Base-by-base conservation (phyloP, 768 basidiomycete species). In the Lanmaoa pseudosensibilis region DNA sequence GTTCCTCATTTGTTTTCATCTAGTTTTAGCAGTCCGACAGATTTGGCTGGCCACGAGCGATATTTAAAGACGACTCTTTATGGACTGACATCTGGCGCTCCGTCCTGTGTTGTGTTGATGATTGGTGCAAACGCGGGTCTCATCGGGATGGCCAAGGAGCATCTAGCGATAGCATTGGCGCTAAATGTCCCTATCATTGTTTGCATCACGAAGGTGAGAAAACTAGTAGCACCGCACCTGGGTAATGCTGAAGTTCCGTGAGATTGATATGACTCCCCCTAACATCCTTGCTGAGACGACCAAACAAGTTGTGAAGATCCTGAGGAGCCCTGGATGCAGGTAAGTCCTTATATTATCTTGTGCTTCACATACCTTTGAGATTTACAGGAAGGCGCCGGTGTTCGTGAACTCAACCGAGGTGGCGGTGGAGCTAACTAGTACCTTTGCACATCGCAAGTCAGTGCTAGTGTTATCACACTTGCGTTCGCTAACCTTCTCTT, bases 201-300 rank as follows among this genome's bases (percentile, higher is more conserved):
- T 43, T 94, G 93, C 70, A 88, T 98, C 55, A 98, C 96, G 4
- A 98, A 98, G 82, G 92, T 90, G 57, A 45, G 70, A 37, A 32
- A 36, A 6, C 13, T 27, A 45, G 41, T 19, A 23, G 16, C 37
- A 54, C 40, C n/a, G 37, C 41, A 12, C 49, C 45, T 21, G 13
- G 16, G 54, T 54, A 52, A 46, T 44, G 39, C 46, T 58, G n/a
- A 58, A 37, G 7, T 50, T 34, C 21, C 25, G 6, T 19, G 32
- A 65, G 93, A 90, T 97, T 65, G 97, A 98, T 70, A 98, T 97
- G 96, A 98, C 96, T 0, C 97, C 97, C 6, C 80, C 88, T 12
- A 92, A 96, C 59, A 87, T 95, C 33, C 81, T 94, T 46, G 85
- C 84, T n/a, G 90, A 96, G 71, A 98, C 95, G 0, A 79, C 90